Evolutionary conservation across 2,329 filamentous ascomycete genomes (phyloP).

Genomic region (Sclerotinia borealis): DNA sequence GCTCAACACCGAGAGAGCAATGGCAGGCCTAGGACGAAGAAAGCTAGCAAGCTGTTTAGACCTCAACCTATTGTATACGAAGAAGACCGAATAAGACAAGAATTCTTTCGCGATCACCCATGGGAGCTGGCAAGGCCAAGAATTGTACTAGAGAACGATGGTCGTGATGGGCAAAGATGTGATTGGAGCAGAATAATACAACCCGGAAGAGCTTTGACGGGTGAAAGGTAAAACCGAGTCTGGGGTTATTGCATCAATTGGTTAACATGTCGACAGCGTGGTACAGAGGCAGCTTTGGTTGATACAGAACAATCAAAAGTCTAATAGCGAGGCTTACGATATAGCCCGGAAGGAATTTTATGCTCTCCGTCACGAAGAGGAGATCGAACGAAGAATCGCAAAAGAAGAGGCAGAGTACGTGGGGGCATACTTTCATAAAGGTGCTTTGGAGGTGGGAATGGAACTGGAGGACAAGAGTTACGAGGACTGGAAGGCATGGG

Average conservation of each 20-base stretch:
- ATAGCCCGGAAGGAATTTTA: constrained; percentile 87
- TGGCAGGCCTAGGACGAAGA: constrained; percentile 40
- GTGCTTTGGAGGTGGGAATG: constrained; percentile 70
- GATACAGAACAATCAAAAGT: constrained; percentile 58
- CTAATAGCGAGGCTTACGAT: constrained; percentile 72
- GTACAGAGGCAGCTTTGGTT: constrained; percentile 88
- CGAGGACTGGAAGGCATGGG: constrained; percentile 83
- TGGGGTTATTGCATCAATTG: background rate
- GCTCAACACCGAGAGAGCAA: constrained; percentile 38
- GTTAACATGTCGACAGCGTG: constrained; percentile 52
- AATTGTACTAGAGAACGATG: constrained; percentile 77
- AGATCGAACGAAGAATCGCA: constrained; percentile 76
- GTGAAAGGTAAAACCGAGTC: constrained; percentile 62
- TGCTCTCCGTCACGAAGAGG: constrained; percentile 69
- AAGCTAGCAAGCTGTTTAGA: constrained; percentile 71
- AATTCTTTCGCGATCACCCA: constrained; percentile 90
- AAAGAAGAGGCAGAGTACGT: constrained; percentile 80
- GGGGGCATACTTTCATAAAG: constrained; percentile 83
- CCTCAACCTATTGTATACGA: constrained; percentile 73
- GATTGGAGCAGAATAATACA: constrained; percentile 79
- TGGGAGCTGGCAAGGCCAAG: constrained; percentile 93
- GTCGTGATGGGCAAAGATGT: constrained; percentile 67
- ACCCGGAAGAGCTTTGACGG: constrained; percentile 67
- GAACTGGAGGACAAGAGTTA: constrained; percentile 72
- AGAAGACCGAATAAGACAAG: constrained; percentile 73